Evolutionary conservation across 805 yeast genomes (phyloP).

Genomic region (Suhomyces tanzawaensis): DNA sequence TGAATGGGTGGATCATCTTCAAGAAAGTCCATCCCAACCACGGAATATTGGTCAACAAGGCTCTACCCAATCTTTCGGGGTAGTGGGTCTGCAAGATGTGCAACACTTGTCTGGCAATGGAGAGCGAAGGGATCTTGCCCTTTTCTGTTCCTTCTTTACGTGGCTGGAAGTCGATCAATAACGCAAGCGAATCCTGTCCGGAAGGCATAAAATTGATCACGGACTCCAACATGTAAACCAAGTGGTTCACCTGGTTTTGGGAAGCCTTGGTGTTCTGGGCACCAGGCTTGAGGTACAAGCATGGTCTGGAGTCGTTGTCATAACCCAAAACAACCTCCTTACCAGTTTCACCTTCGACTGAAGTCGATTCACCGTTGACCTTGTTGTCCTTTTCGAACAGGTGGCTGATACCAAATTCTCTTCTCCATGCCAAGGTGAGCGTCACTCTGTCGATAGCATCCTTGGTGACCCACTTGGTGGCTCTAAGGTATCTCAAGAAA

Average conservation of each 20-base stretch:
- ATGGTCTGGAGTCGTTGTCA: slow-evolving; percentile 53
- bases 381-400: slow-evolving; percentile 28
- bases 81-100: slow-evolving; percentile 95
- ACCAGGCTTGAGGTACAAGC: slow-evolving; percentile 52
- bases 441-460: slow-evolving; percentile 44
- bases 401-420: slow-evolving; percentile 47
- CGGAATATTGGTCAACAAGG: slow-evolving; percentile 88
- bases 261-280: slow-evolving; percentile 54
- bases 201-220: slow-evolving; percentile 55
- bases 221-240: slow-evolving; percentile 56
- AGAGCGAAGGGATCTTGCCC: slow-evolving; percentile 47
- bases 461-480: slow-evolving; percentile 49
- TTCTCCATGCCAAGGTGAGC: slow-evolving; percentile 53
- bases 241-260: slow-evolving; percentile 52
- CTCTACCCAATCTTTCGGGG: slow-evolving; percentile 95
- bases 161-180: slow-evolving; percentile 54
- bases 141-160: slow-evolving; percentile 52
- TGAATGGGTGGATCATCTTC: slow-evolving; percentile 89
- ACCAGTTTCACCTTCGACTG: slow-evolving; percentile 51
- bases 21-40: slow-evolving; percentile 91
- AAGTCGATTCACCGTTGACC: slow-evolving; percentile 42
- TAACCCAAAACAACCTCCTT: slow-evolving; percentile 54
- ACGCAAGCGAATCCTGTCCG: slow-evolving; percentile 55
- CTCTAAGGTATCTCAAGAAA: slow-evolving; percentile 49
- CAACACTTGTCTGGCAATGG: slow-evolving; percentile 74